Conservation (phyloP, 2,329 filamentous ascomycete species). For the Cadophora luteo-olivacea region DNA sequence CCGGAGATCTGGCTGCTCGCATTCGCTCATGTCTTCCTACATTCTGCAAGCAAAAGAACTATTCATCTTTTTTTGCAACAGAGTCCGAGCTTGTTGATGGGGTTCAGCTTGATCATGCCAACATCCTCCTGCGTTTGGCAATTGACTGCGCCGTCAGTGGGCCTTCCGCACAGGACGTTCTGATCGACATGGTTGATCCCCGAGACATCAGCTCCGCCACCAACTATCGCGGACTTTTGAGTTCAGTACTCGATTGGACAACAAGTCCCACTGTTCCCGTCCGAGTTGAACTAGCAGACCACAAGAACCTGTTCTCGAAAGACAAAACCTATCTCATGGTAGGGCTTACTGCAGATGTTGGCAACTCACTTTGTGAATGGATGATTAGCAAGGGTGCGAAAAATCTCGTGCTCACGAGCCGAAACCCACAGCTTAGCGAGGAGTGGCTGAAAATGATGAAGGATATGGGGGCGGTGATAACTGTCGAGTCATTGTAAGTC, state of each 20-base stretch:
- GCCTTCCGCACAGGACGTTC: too few species aligned
- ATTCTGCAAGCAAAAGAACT: not conserved
- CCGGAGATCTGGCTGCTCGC: not conserved
- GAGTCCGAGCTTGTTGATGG: slow-evolving; percentile 2
- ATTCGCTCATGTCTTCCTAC: slow-evolving; percentile 5
- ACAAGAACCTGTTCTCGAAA: slow-evolving; percentile 35
- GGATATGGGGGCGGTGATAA: not conserved
- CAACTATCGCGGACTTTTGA: not conserved
- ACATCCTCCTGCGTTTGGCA: slow-evolving; percentile 14
- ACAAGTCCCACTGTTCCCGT: slow-evolving; percentile 21
- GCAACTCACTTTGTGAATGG: slow-evolving; percentile 48
- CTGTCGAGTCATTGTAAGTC: not conserved
- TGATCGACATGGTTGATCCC: not conserved
- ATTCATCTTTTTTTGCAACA: slow-evolving; percentile 1
- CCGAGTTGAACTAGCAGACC: slow-evolving; percentile 21
- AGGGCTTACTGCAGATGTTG: slow-evolving; percentile 42
- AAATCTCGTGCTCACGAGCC: slow-evolving; percentile 49
- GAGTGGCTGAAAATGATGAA: slow-evolving; percentile 30
- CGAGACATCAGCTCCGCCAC: not conserved
- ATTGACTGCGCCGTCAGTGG: not conserved
- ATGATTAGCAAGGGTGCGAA: slow-evolving; percentile 49
- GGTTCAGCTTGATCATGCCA: slow-evolving; percentile 11
- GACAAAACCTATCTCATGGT: slow-evolving; percentile 42
- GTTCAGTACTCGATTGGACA: slow-evolving; percentile 19
- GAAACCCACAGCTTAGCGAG: slow-evolving; percentile 46